Conservation (phyloP, 148 eudicot genomes). For the Amaranthus hypochondriacus region DNA sequence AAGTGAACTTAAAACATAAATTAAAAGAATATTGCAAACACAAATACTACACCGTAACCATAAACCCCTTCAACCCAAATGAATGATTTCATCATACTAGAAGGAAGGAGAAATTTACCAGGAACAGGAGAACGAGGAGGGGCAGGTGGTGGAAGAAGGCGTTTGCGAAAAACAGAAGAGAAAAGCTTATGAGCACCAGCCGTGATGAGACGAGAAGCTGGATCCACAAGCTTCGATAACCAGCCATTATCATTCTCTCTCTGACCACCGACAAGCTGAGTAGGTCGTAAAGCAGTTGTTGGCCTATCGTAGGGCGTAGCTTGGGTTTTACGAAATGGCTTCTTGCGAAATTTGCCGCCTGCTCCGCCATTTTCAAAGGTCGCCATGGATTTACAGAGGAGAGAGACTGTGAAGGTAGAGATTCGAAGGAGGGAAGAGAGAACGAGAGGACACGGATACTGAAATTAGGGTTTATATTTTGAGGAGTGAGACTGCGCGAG, state of each 20-base stretch:
- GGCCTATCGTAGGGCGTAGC: conserved; percentile 89
- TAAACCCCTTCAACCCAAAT: background rate
- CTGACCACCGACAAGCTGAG: conserved; percentile 19
- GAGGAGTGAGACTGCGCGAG: too few species aligned
- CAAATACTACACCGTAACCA: background rate
- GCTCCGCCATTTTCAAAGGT: conserved; percentile 42
- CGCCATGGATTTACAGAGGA: conserved; percentile 24
- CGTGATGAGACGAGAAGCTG: conserved; percentile 65
- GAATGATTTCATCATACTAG: background rate
- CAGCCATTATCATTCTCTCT: conserved; percentile 29
- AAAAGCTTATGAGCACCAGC: conserved; percentile 63
- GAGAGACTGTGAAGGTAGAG: conserved; percentile 30
- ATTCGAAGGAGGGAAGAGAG: conserved; percentile 21
- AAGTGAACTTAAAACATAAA: background rate
- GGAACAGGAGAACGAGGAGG: conserved; percentile 30
- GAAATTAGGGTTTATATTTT: too few species aligned
- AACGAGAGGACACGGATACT: background rate
- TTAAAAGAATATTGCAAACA: background rate
- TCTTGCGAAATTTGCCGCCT: conserved; percentile 64
- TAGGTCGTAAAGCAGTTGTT: conserved; percentile 39
- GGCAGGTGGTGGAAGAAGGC: conserved; percentile 59
- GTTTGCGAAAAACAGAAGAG: conserved; percentile 60
- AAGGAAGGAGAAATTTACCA: conserved; percentile 23
- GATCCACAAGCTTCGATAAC: conserved; percentile 74
- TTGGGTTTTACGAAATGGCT: conserved; percentile 34